These are phyloP conservation scores for Volvariella surrecta DNA, from an alignment of 1,284 basidiomycete genomes.

Conservation along the genomic window DNA sequence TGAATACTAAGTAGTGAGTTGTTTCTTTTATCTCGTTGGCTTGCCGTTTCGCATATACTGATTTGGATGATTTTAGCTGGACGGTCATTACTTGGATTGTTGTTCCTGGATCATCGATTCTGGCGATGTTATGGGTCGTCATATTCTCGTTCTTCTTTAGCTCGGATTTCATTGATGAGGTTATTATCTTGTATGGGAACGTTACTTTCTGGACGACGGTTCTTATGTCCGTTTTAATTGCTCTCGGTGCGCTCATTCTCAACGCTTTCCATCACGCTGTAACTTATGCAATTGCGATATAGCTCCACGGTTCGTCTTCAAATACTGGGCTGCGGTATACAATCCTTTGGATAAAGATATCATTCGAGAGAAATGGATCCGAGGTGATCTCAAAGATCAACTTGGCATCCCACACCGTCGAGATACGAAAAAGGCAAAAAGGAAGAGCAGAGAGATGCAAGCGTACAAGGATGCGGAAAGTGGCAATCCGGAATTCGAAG, in stretches of 20 bases:
- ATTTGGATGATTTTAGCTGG: constrained; percentile 47
- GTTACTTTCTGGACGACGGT: constrained; percentile 81
- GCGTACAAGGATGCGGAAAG: constrained; percentile 20
- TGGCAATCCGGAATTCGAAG: constrained; percentile 31
- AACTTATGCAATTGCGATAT: constrained; percentile 9
- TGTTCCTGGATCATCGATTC: constrained; percentile 70
- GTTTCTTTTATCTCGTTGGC: constrained; percentile 5
- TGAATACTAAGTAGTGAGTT: constrained; percentile 81
- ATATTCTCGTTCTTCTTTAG: constrained; percentile 75
- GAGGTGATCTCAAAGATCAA: constrained; percentile 75
- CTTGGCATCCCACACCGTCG: constrained; percentile 56
- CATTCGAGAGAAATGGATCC: constrained; percentile 85
- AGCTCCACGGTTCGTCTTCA: constrained; percentile 71
- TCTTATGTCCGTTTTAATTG: constrained; percentile 57
- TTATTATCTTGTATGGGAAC: constrained; percentile 66
- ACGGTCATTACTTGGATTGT: constrained; percentile 80
- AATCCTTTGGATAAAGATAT: constrained; percentile 77
- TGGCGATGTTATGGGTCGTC: constrained; percentile 80
- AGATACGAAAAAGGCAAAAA: constrained; percentile 9
- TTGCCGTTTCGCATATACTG: too few relatives aligned
- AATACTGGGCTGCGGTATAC: constrained; percentile 61
- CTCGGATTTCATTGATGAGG: constrained; percentile 67
- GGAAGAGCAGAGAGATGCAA: constrained; percentile 31
- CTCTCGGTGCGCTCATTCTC: constrained; percentile 47
- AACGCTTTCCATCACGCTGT: background rate